phyloP scores from a whole-genome alignment of 805 yeast genomes.

The Candida argentea region DNA sequence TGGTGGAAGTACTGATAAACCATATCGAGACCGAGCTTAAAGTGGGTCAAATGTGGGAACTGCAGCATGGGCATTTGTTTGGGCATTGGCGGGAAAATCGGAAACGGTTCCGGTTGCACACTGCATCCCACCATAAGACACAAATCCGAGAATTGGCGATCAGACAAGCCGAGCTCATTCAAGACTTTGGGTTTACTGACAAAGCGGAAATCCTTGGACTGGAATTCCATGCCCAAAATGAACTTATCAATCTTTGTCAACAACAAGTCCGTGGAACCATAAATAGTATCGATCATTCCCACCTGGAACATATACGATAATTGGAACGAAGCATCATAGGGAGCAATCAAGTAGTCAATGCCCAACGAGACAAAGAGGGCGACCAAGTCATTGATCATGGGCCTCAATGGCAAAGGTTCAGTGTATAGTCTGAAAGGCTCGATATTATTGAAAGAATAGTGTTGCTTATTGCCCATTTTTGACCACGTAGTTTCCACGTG shows the following conservation, averaged over 20 bases:
- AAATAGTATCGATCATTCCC: slow-evolving; percentile 58
- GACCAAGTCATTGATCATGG: slow-evolving; percentile 47
- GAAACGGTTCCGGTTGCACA: slow-evolving; percentile 56
- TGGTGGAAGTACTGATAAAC: slow-evolving; percentile 23
- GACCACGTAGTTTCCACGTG: slow-evolving; percentile 32
- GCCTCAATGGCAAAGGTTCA: slow-evolving; percentile 39
- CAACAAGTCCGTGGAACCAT: slow-evolving; percentile 76
- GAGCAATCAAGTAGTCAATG: slow-evolving; percentile 67
- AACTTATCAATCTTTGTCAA: slow-evolving; percentile 59
- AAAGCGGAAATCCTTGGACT: slow-evolving; percentile 53
- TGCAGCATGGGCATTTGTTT: slow-evolving; percentile 31
- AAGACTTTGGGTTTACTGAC: slow-evolving; percentile 51
- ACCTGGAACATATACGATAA: slow-evolving; percentile 57
- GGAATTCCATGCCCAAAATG: slow-evolving; percentile 62
- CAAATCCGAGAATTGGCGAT: slow-evolving; percentile 64
- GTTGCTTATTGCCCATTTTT: slow-evolving; percentile 18
- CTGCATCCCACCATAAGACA: slow-evolving; percentile 73
- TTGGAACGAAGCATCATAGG: slow-evolving; percentile 74
- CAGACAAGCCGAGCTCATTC: slow-evolving; percentile 47
- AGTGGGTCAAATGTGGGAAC: slow-evolving; percentile 28
- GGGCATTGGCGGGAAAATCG: slow-evolving; percentile 38
- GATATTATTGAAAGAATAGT: slow-evolving; percentile 13
- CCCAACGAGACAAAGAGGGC: slow-evolving; percentile 43
- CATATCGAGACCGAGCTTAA: slow-evolving; percentile 31
- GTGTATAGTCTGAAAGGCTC: slow-evolving; percentile 45